Evolutionary conservation across 306 rosid species (phyloP).

Genomic region (Lagenaria siceraria): DNA sequence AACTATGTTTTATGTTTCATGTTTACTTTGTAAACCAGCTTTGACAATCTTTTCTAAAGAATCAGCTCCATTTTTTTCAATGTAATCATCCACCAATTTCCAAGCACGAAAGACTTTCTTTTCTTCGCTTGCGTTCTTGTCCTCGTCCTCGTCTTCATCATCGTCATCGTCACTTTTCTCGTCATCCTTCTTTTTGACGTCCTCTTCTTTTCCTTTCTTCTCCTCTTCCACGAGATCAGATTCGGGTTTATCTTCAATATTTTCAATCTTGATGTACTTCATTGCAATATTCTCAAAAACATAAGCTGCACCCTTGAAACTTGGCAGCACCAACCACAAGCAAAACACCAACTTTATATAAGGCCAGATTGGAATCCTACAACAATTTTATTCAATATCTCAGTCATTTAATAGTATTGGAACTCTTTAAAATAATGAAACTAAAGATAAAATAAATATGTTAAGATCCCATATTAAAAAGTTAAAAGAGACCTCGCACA

Average conservation of each 20-base stretch:
- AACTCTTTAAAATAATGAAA: too few species aligned
- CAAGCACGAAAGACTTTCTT: slow-evolving; percentile 74
- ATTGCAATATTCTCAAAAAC: slow-evolving; percentile 57
- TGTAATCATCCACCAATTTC: slow-evolving; percentile 58
- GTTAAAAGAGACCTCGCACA: too few species aligned
- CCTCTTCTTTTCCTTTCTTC: neutral
- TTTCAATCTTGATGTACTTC: slow-evolving; percentile 22
- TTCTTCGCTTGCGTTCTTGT: slow-evolving; percentile 35
- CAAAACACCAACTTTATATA: slow-evolving; percentile 61
- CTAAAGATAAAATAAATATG: too few species aligned
- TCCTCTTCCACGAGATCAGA: neutral
- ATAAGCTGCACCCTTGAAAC: slow-evolving; percentile 87
- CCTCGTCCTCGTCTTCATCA: slow-evolving; percentile 34
- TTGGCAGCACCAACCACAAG: slow-evolving; percentile 70
- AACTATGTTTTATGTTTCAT: neutral
- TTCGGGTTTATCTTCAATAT: neutral
- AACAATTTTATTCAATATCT: neutral
- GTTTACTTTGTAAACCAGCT: slow-evolving; percentile 21
- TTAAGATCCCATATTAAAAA: too few species aligned
- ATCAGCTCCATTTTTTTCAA: slow-evolving; percentile 48
- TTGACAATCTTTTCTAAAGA: slow-evolving; percentile 56
- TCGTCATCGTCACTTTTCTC: slow-evolving; percentile 12
- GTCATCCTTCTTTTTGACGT: neutral
- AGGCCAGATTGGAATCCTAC: slow-evolving; percentile 83
- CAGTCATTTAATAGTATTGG: too few species aligned